These are phyloP conservation scores for Phlebiopsis flavidoalba DNA, from an alignment of 768 basidiomycete genomes.

Conservation along the genomic window DNA sequence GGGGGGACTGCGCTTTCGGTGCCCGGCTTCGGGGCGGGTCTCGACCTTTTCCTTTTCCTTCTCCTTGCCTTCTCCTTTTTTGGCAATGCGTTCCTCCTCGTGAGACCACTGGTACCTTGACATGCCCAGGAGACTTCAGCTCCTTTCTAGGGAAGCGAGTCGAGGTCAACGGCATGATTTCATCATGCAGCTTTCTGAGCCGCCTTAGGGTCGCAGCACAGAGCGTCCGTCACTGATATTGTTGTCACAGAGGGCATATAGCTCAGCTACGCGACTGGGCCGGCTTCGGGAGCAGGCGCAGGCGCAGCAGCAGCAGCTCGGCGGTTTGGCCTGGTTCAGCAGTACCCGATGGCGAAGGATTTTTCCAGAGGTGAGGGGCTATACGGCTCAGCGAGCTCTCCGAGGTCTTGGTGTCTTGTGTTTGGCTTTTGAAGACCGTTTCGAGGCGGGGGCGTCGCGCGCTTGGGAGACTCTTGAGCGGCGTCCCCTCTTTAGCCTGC, in stretches of 20 bases:
- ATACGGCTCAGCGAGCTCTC: conserved; percentile 1
- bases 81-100: conserved; percentile 15
- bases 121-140: conserved; percentile 36
- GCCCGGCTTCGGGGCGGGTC: too few species aligned
- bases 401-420: conserved; percentile 11
- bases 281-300: conserved; percentile 13
- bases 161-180: conserved; percentile 74
- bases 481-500: conserved; percentile 23
- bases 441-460: not conserved
- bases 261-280: conserved; percentile 13
- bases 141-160: conserved; percentile 59
- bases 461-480: conserved; percentile 13
- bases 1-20: conserved; percentile 25
- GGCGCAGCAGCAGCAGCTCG: not conserved
- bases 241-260: conserved; percentile 19
- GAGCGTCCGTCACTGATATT: conserved; percentile 36
- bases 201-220: conserved; percentile 50
- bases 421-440: not conserved
- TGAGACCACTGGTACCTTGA: conserved; percentile 22
- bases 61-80: conserved; percentile 17
- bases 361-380: conserved; percentile 2
- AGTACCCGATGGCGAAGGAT: conserved; percentile 2
- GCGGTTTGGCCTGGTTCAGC: not conserved
- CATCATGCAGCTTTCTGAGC: conserved; percentile 36
- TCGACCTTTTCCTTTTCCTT: conserved; percentile 15